Evolutionary conservation across 768 basidiomycete genomes (phyloP).

Genomic region (Baorangia bicolor): DNA sequence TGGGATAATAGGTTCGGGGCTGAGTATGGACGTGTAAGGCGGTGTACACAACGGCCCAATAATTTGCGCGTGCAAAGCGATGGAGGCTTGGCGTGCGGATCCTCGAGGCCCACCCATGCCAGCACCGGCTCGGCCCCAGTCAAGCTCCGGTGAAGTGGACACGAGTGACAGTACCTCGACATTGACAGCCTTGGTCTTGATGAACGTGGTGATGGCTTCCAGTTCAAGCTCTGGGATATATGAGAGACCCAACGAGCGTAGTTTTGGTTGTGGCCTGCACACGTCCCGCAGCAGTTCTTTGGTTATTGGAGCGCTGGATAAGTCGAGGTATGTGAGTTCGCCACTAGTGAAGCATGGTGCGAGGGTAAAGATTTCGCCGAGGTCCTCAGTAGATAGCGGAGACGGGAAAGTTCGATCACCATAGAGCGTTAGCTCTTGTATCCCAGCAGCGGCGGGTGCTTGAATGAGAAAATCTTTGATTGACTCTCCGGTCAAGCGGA

Average conservation of each 20-base stretch:
- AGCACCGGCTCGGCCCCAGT: constrained; percentile 45
- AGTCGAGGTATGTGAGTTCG: constrained; percentile 80
- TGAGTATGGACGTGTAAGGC: constrained; percentile 66
- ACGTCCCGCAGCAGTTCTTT: constrained; percentile 46
- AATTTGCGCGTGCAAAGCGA: constrained; percentile 72
- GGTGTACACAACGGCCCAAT: constrained; percentile 79
- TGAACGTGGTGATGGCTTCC: constrained; percentile 62
- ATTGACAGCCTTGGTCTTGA: constrained; percentile 63
- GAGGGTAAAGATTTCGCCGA: constrained; percentile 59
- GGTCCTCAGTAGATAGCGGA: constrained; percentile 64
- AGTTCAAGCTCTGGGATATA: constrained; percentile 75
- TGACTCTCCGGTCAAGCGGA: constrained; percentile 75
- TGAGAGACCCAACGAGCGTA: constrained; percentile 89
- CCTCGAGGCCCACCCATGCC: constrained; percentile 31
- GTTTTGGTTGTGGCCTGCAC: constrained; percentile 62
- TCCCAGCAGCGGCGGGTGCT: constrained; percentile 57
- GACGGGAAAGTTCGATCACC: constrained; percentile 84
- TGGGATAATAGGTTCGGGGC: constrained; percentile 30
- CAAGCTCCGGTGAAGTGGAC: constrained; percentile 73
- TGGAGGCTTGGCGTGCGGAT: constrained; percentile 66
- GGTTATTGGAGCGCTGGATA: constrained; percentile 81
- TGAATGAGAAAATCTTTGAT: constrained; percentile 71
- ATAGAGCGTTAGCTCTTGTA: constrained; percentile 83
- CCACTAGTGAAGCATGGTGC: constrained; percentile 83
- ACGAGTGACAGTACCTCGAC: constrained; percentile 87